Evolutionary conservation across 768 basidiomycete species (phyloP).

Genomic region (Rhizopogon sp.): DNA sequence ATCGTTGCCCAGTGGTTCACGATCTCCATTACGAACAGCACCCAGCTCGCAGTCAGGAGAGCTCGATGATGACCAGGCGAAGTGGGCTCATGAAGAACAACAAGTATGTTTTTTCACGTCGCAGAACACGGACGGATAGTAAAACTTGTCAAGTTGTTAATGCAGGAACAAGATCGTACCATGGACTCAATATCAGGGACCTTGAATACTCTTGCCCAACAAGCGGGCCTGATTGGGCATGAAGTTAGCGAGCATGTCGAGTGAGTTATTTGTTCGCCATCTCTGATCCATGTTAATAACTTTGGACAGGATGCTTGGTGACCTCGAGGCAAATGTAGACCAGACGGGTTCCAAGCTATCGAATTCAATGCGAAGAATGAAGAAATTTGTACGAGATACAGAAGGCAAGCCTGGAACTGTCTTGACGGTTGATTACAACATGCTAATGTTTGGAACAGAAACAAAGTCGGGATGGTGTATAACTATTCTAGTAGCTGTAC

Average conservation of each 20-base stretch:
- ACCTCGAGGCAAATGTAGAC: constrained; percentile 73
- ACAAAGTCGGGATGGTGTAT: constrained; percentile 91
- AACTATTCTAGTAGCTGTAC: constrained; percentile 73
- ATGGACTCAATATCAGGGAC: constrained; percentile 88
- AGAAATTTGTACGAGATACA: constrained; percentile 79
- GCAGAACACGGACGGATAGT: background rate
- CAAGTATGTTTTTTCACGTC: constrained; percentile 42
- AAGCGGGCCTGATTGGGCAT: constrained; percentile 91
- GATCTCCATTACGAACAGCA: constrained; percentile 8
- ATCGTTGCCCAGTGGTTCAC: constrained; percentile 16
- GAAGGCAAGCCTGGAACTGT: constrained; percentile 48
- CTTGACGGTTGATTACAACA: background rate
- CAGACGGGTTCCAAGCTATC: constrained; percentile 59
- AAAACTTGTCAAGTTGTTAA: constrained; percentile 56
- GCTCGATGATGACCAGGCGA: constrained; percentile 61
- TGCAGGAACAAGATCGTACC: constrained; percentile 84
- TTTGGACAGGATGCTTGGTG: constrained; percentile 65
- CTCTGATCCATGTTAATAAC: background rate
- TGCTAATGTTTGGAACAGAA: constrained; percentile 38
- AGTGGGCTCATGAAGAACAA: constrained; percentile 86
- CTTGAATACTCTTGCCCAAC: constrained; percentile 75
- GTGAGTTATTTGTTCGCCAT: constrained; percentile 39
- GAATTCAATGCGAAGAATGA: constrained; percentile 63
- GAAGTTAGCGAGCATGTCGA: constrained; percentile 91
- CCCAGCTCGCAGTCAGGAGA: constrained; percentile 10